Evolutionary conservation across 2,329 filamentous ascomycete genomes (phyloP).

Genomic region (Basipetospora sp.): DNA sequence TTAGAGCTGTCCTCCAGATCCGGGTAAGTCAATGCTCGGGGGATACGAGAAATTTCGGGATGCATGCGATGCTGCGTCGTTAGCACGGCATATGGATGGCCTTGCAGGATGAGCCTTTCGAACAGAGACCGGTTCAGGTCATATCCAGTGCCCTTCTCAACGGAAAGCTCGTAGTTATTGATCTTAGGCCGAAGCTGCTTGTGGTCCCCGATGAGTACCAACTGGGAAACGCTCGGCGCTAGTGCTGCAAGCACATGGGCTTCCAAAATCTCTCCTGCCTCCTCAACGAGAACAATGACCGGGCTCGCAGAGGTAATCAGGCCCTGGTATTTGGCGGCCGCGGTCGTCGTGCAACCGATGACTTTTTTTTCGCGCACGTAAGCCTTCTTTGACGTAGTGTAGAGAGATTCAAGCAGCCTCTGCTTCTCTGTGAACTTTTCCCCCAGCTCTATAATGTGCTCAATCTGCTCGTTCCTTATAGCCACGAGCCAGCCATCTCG

Average conservation of each 20-base stretch:
- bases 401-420: constrained; percentile 26
- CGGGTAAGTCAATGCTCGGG: constrained; percentile 46
- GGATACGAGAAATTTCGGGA: constrained; percentile 48
- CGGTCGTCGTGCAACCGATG: constrained; percentile 59
- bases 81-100: constrained; percentile 38
- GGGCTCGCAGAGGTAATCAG: constrained; percentile 38
- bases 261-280: constrained; percentile 61
- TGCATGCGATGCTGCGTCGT: constrained; percentile 52
- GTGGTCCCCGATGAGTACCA: constrained; percentile 61
- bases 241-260: constrained; percentile 41
- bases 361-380: constrained; percentile 41
- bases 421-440: constrained; percentile 28
- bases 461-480: constrained; percentile 36
- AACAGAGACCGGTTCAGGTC: constrained; percentile 45
- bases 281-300: constrained; percentile 52
- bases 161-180: constrained; percentile 42
- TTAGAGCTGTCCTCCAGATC: constrained; percentile 39
- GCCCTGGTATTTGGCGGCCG: constrained; percentile 45
- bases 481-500: constrained; percentile 27
- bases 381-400: constrained; percentile 24
- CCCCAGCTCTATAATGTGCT: constrained; percentile 23
- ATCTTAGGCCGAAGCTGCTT: constrained; percentile 57
- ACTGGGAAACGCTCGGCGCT: constrained; percentile 38
- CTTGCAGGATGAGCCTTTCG: constrained; percentile 47
- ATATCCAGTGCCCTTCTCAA: constrained; percentile 33